Conservation (phyloP, 2,329 filamentous ascomycete genomes). For the Bipolaris sorokiniana region DNA sequence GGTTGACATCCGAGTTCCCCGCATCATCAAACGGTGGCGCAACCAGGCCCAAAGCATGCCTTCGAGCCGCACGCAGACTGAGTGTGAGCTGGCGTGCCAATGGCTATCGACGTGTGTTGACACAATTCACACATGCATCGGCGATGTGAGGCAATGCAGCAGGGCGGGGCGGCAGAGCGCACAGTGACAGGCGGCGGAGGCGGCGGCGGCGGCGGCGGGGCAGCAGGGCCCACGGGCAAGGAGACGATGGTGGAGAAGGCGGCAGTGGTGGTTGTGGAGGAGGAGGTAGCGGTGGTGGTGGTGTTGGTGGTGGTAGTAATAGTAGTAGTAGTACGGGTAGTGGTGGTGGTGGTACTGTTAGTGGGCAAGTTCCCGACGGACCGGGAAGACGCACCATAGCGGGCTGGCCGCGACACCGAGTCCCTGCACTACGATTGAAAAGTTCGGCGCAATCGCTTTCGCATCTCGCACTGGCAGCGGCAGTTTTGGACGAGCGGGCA, state of each 20-base stretch:
- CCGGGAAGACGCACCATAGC: slow-evolving; percentile 6
- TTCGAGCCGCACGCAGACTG: not conserved
- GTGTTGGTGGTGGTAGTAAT: not conserved
- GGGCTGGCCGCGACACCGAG: not conserved
- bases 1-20: slow-evolving; percentile 1
- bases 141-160: not conserved
- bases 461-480: slow-evolving; percentile 10
- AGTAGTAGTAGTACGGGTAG: not conserved
- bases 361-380: slow-evolving; percentile 10
- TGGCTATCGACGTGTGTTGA: no score
- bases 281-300: not conserved
- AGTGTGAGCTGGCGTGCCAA: not conserved
- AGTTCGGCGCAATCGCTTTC: slow-evolving; percentile 8
- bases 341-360: not conserved
- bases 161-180: not conserved
- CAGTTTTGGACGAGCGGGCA: slow-evolving; percentile 6
- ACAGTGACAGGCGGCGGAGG: not conserved
- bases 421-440: slow-evolving; percentile 10
- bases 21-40: slow-evolving; percentile 5
- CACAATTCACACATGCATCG: no score
- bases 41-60: not conserved
- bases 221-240: not conserved
- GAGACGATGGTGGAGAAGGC: not conserved
- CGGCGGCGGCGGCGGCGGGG: not conserved
- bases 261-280: not conserved